Base-by-base conservation (phyloP, 1,284 basidiomycete species). In the Pseudozyma tsukubaensis region DNA sequence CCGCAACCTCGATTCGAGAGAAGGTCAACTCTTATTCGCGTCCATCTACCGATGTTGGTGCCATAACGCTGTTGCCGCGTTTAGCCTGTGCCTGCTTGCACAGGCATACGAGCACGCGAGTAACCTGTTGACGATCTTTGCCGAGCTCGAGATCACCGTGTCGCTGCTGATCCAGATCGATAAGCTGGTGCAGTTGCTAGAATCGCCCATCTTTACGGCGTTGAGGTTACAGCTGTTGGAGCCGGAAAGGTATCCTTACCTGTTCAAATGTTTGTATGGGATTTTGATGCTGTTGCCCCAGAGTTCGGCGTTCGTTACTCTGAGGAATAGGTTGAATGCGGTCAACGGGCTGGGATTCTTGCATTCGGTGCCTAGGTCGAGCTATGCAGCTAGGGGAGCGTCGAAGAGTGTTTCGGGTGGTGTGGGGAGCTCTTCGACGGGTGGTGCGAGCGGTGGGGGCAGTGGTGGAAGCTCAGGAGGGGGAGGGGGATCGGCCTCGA, bases 71-170 rank as follows among this genome's bases (percentile, higher is more conserved):
- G 94, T 99, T 24, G 92, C 97, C 0, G 94, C 94, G 0, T 97
- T 99, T 82, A 93, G 94, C 1, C 88, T 99, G 4, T 99, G 97
- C 85, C 88, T 99, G 19, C 88, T 99, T 12, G 94, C 96, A 0
- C 97, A 99, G 85, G 95, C 96, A 4, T 99, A 99, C 81, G 97
- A 99, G 84, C 97, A 99, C 85, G 97, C 97, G 1, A 97, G 94
- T 42, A 97, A 96, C 84, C 88, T 99, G 32, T 87, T 99, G n/a
- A 91, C 92, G 62, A 97, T 98, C 72, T 97, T 99, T 93, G 54
- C 67, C 24, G 96, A 95, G 72, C 87, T 99, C 44, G 97, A 99
- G 84, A 92, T 98, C 75, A 98, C 95, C 0, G 94, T 99, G 4
- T 90, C 90, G 24, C 89, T 99, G 81, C 88, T 99, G 16, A 94